Evolutionary conservation across 805 yeast genomes (phyloP), one percentile per base, ranked within the genome.

Genomic region (Saccharomycopsis fermentans): DNA sequence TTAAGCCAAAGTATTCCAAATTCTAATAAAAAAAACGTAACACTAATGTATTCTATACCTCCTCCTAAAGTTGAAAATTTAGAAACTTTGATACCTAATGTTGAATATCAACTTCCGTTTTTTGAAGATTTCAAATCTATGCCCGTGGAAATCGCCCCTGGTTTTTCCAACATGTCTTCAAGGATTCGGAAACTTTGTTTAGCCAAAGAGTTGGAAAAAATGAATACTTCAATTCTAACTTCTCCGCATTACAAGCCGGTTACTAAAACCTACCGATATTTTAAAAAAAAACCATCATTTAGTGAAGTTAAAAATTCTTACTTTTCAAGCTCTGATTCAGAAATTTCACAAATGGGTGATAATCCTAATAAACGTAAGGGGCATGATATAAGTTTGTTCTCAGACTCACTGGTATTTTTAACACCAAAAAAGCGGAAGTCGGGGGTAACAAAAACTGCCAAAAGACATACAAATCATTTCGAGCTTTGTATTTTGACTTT

Each of bases 401-500:
- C 50, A 6, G 12, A 16, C 24, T 43, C 50, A 12, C 24, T 43
- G 50, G 24, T 43, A 24, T 24, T 43, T 43, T 26, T 29, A 19
- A 43, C 50, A 5, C 50, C 50, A 43, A 21, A 43, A 39, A 39
- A 17, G 24, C 29, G 24, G 14, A 21, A 6, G 2, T 21, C 24
- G 9, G 14, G 3, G 8, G 29, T 24, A 11, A 14, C 16, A 21
- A 43, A 9, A 12, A 21, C 29, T 4, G 29, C 24, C 14, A 43
- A 43, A 43, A 43, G 29, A 43, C 8, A 29, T 27, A 51, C 39
- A 2, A 29, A 21, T 26, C 54, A 51, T 21, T 36, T 32, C 17
- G 53, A 55, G 34, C 57, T 55, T 12, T 21, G 43, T 19, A 37
- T 81, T n/a, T 70, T 90, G 73, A 79, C 50, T 5, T 43, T 43